Conservation (phyloP, 371 early-diverging fungal species). For the Mortierella sp. region DNA sequence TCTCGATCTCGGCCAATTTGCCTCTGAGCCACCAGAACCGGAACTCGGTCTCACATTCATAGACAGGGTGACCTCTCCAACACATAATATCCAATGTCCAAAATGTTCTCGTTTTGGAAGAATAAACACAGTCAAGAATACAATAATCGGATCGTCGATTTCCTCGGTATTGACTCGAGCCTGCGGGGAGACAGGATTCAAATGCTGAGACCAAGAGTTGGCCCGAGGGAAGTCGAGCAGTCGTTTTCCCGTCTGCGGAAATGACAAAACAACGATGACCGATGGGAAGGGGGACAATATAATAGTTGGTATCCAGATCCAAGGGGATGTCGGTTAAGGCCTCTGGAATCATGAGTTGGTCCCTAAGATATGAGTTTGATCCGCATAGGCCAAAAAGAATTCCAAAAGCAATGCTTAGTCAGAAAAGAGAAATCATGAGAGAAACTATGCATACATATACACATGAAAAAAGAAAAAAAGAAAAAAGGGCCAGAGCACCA, state of each 20-base stretch:
- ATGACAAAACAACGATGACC: constrained; percentile 72
- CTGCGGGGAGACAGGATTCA: constrained; percentile 68
- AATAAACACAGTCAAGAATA: constrained; percentile 72
- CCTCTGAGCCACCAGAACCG: constrained; percentile 72
- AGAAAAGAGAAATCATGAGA: background rate
- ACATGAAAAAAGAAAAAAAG: background rate
- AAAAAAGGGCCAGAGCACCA: background rate
- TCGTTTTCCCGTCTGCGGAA: constrained; percentile 61
- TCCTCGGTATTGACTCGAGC: constrained; percentile 56
- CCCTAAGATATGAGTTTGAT: constrained; percentile 32
- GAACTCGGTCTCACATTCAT: constrained; percentile 73
- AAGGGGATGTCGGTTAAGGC: constrained; percentile 61
- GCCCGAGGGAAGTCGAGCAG: constrained; percentile 44
- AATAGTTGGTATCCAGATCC: constrained; percentile 63
- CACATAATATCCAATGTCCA: constrained; percentile 73
- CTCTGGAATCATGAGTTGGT: constrained; percentile 73
- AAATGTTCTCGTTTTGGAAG: constrained; percentile 63
- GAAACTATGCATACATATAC: background rate
- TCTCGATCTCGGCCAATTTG: constrained; percentile 62
- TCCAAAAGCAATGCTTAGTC: background rate
- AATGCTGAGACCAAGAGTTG: constrained; percentile 56
- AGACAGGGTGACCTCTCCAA: constrained; percentile 71
- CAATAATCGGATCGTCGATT: constrained; percentile 62
- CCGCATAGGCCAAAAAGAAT: background rate
- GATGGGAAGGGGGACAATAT: constrained; percentile 63